Base-by-base conservation (phyloP, 345 rosid species). In the Stellera chamaejasme region DNA sequence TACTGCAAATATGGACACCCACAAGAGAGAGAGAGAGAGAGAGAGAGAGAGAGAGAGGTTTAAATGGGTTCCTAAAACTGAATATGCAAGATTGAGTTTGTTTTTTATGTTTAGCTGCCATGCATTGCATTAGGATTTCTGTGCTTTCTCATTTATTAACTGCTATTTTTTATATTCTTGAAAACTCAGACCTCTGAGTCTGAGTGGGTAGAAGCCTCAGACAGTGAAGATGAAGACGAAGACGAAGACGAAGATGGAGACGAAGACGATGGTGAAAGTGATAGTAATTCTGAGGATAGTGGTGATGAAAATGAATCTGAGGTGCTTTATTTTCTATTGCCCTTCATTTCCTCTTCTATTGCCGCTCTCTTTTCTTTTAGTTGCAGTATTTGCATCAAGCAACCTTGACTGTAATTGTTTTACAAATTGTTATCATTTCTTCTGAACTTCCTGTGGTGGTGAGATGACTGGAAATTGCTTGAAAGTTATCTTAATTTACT, bases 161-260 rank as follows among this genome's bases (percentile, higher is more conserved):
- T 54, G 55, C 50, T 59, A 14, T 57, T 13, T 3, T 43, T 58
- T 57, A 13, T 65, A 41, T 52, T 51, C 58, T 48, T 39, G 1
- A 47, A 66, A 39, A 65, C 54, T 27, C 44, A 92, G 98, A 87
- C 95, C 56, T 77, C 93, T 67, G 95, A 92, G 78, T 75, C 85
- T 50, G 95, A 92, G 73, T 92, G 98, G 96, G 66, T 88, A 41
- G 93, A 85, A 64, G 87, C 77, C 45, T 86, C 93, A 13, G 98
- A 92, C 57, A 87, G 81, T 50, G 98, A 91, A 32, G 87, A 83
- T 59, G 96, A 74, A 14, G 94, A 85, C 10, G 61, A 58, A 14
- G 94, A 85, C 10, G 61, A 58, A 0, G 84, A 78, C 48, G 88
- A 75, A 10, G 90, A 75, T 54, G 75, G 50, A 16, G 64, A 59